A percentile compares a stretch with the other conserved stretches of the same genome.
Evolutionary conservation across 169 alveolate species (phyloP).

Genomic region (Cystoisospora suis): DNA sequence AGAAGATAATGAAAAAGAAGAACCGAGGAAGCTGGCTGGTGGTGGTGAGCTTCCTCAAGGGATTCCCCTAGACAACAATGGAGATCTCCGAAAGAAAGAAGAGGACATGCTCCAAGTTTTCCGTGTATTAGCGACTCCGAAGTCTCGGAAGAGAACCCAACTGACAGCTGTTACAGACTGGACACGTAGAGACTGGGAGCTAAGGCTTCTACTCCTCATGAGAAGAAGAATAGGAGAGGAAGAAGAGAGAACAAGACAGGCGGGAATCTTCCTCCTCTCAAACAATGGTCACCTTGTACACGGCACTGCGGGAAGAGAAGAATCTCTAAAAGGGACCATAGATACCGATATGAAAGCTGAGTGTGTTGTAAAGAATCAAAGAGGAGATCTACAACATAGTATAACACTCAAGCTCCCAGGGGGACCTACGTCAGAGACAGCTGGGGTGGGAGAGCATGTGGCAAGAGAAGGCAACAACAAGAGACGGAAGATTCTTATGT

Average conservation of each 20-base stretch:
- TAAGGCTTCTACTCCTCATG: constrained; percentile 16
- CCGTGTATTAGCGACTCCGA: neutral
- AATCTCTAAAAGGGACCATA: too few species aligned
- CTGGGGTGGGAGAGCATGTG: neutral
- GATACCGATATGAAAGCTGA: too few species aligned
- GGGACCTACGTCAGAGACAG: neutral
- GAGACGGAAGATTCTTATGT: neutral
- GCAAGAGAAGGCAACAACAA: neutral
- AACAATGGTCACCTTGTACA: too few species aligned
- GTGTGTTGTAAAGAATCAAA: too few species aligned
- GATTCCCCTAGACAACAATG: too few species aligned
- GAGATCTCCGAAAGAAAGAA: too few species aligned
- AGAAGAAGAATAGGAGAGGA: neutral
- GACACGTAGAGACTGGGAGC: neutral
- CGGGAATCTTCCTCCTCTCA: too few species aligned
- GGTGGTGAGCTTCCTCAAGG: too few species aligned
- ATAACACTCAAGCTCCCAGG: too few species aligned
- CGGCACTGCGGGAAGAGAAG: too few species aligned
- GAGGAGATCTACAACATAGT: too few species aligned
- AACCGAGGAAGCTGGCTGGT: too few species aligned
- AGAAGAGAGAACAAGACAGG: neutral
- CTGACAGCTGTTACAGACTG: neutral
- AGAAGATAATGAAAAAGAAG: neutral
- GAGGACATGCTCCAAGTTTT: constrained; percentile 4
- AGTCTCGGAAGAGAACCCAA: neutral